A percentile compares a stretch with the other conserved stretches of the same genome.
These are phyloP conservation scores for Candida nanaspora DNA, from an alignment of 805 yeast species.

Conservation along the genomic window DNA sequence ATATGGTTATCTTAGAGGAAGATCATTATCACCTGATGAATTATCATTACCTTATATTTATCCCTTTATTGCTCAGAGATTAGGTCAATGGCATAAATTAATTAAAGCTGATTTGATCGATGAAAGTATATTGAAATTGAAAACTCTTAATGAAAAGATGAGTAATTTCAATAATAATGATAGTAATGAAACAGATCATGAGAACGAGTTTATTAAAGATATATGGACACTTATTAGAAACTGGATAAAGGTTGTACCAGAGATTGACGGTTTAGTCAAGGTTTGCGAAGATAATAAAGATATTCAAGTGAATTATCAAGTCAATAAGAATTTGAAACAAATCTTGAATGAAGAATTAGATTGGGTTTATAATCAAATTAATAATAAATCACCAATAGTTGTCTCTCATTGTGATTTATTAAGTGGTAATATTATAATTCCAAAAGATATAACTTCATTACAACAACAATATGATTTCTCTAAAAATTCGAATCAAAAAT, in stretches of 20 bases:
- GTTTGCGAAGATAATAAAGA: constrained; percentile 30
- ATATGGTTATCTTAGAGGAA: constrained; percentile 62
- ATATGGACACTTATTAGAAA: constrained; percentile 54
- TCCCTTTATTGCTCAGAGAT: constrained; percentile 53
- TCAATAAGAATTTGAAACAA: constrained; percentile 23
- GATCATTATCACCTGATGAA: constrained; percentile 51
- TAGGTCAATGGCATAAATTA: constrained; percentile 64
- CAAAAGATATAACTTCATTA: constrained; percentile 22
- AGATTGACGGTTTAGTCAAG: constrained; percentile 30
- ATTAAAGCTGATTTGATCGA: constrained; percentile 41
- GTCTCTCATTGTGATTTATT: constrained; percentile 67
- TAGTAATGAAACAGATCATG: constrained; percentile 9
- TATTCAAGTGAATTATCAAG: constrained; percentile 9
- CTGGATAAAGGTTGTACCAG: constrained; percentile 62
- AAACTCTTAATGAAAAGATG: constrained; percentile 19
- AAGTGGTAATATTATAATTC: constrained; percentile 66
- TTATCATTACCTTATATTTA: constrained; percentile 39
- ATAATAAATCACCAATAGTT: constrained; percentile 43
- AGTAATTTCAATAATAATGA: constrained; percentile 5
- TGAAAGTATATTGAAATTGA: constrained; percentile 34
- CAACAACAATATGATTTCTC: constrained; percentile 12
- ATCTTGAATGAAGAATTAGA: constrained; percentile 42
- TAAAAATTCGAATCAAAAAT: constrained; percentile 4
- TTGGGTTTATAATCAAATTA: constrained; percentile 43
- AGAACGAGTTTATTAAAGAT: constrained; percentile 28